phyloP scores from a whole-genome alignment of 352 stramenopile species.

The Albugo laibachii region DNA sequence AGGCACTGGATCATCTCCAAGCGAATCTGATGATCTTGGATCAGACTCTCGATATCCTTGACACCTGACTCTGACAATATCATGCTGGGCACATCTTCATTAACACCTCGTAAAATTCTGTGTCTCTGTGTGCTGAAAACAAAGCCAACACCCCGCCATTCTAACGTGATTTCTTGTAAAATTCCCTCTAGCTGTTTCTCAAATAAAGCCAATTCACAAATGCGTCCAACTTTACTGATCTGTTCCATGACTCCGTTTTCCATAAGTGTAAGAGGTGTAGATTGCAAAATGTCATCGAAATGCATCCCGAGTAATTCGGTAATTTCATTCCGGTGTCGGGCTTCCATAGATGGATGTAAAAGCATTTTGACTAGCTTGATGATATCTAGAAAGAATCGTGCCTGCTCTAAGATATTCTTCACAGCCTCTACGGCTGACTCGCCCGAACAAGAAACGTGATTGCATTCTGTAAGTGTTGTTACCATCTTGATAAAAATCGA shows the following conservation, averaged over 20 bases:
- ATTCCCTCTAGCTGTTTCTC: constrained; percentile 40
- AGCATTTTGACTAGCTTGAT: constrained; percentile 39
- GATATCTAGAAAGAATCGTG: constrained; percentile 55
- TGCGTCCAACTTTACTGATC: constrained; percentile 23
- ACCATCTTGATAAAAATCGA: constrained; percentile 35
- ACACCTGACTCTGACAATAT: constrained; percentile 3
- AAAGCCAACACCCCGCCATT: constrained; percentile 27
- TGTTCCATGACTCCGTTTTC: constrained; percentile 45
- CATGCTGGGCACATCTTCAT: background rate
- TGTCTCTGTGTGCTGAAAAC: constrained; percentile 16
- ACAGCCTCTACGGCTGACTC: constrained; percentile 52
- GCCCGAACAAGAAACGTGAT: constrained; percentile 21
- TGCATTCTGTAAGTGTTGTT: constrained; percentile 19
- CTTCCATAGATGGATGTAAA: constrained; percentile 39
- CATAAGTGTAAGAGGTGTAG: constrained; percentile 50
- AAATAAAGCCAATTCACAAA: constrained; percentile 41
- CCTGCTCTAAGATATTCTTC: constrained; percentile 15
- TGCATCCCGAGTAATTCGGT: constrained; percentile 20
- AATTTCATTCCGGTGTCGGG: constrained; percentile 38
- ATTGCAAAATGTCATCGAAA: constrained; percentile 22
- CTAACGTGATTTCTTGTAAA: constrained; percentile 18
- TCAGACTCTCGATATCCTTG: constrained; percentile 20
- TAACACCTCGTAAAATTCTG: background rate
- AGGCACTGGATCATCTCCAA: constrained; percentile 20
- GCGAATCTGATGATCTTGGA: constrained; percentile 37